Base-by-base conservation (phyloP, 495 filamentous ascomycete genomes). In the Rostrohypoxylon terebratum region DNA sequence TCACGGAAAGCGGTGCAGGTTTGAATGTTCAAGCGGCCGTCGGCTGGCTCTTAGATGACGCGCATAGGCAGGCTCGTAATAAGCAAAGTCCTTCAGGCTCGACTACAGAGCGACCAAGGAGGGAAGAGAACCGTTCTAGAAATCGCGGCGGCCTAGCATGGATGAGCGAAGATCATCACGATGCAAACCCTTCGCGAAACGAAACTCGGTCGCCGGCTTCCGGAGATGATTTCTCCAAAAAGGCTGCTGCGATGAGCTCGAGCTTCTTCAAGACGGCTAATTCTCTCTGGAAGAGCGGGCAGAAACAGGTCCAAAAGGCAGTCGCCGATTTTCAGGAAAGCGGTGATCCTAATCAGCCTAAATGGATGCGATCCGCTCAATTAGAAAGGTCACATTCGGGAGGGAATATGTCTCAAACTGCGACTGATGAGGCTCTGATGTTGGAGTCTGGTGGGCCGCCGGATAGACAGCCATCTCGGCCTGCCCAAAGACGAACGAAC, bases 191-290 rank as follows among this genome's bases (percentile, higher is more conserved):
- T 76, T 84, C 69, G 85, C 85, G 87, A 69, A 77, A 78, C 72
- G 82, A 85, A 63, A 90, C 83, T 60, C 82, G 85, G 38, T 89
- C 89, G 3, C 89, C 89, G 1, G 84, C 83, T 2, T 83, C 83
- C 34, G 85, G 82, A 1, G 95, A 97, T 28, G 96, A 97, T 69
- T 85, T 96, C 42, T 84, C 93, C 0, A 92, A 94, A 67, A 85
- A 90, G 14, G 96, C 96, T 10, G 89, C 93, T 11, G 91, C 92
- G 65, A 84, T 98, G 76, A 91, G 96, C 16, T 92, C 85, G 34
- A 97, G 88, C 68, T 78, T 98, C 11, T 87, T 97, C 76, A 98
- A 98, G 76, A 93, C 93, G n/a, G 96, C 96, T 0, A 94, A 94
- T 71, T 92, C 91, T 2, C 78, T 98, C 2, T 99, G 96, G 96